Evolutionary conservation across 768 basidiomycete genomes (phyloP), one percentile per base, ranked within the genome.

Genomic region (Paxillus ammoniavirescens): DNA sequence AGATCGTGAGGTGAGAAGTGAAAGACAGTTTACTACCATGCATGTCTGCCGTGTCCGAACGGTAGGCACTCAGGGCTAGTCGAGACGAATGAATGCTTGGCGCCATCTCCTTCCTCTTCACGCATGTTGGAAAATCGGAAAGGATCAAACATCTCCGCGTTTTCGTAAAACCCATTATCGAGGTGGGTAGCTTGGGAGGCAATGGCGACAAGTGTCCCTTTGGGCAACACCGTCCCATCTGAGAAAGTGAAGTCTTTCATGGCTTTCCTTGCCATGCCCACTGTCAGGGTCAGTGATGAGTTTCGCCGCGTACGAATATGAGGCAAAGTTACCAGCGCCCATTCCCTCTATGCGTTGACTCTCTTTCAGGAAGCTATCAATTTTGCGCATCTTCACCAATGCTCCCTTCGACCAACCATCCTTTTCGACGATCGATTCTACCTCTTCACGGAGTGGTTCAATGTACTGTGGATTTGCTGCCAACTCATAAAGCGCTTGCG

Each of bases 91-190:
- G 72, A 72, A 55, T 73, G 62, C 57, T 69, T 73, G 7, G 57
- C 56, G 14, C 52, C 53, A n/a, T 74, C 72, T 8, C 60, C 72
- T 2, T 69, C 64, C 28, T 44, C 53, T 17, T 75, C 69, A 49
- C 67, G 61, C 55, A 72, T 67, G 9, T 70, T 61, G 2, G 70
- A 66, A 57, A 79, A 82, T 10, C 81, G 76, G 65, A 77, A 79
- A 0, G 75, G 75, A 28, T 80, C 72, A 56, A 83, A 77, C 8
- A 50, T 52, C 3, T 63, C 18, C 2, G 77, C 61, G 42, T 73
- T 65, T 6, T 68, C 58, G 44, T 77, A 75, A n/a, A 45, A 0
- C 8, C 38, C 44, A 5, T 26, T 31, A 30, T 61, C 60, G 31
- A 23, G 48, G 44, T 69, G 65, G 1, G 61, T 47, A 14, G 61